Base-by-base conservation (phyloP, 1,139 yeast species). In the Kodamaea sp. region DNA sequence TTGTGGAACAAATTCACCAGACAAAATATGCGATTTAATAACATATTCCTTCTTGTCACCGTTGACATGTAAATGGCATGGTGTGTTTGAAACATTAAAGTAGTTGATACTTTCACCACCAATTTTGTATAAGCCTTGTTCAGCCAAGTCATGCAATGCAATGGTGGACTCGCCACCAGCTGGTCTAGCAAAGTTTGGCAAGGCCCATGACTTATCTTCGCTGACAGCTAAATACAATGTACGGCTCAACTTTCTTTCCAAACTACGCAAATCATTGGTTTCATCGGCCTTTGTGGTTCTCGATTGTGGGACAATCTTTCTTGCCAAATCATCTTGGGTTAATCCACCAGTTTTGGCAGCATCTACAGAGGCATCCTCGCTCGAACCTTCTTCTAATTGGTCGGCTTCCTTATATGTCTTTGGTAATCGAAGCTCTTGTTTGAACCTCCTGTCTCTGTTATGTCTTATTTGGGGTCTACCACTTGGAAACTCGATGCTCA, bases 391-490 rank as follows among this genome's bases (percentile, higher is more conserved):
- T 20, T 35, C 42, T 30, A 46, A 44, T 40, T 68, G 74, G 32
- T 58, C 69, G 8, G 56, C 60, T 40, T 64, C 70, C 41, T 62
- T 62, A 46, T 74, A 69, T 27, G 76, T 73, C 53, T 77, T 73
- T 15, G 96, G 96, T 41, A 89, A 70, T 23, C 69, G 70, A 36
- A 92, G 66, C 27, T 77, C 84, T 59, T 90, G 96, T 60, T 85
- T 86, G 54, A 70, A 71, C 49, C 96, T 74, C 61, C 96, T 79
- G 57, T 90, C 97, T 73, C 97, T 84, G 54, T 83, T 82, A 53
- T 85, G 94, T 54, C 79, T 84, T 46, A 90, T 67, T 52, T 88
- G 96, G 5, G 97, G 97, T 38, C 78, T 71, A 47, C 97, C 97
- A 44, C 78, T 74, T 10, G 92, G 84, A 60, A 77, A 89, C 69